Percentiles rank a stretch among this genome's conserved stretches.
Conservation (phyloP, 176 grass and related monocot species). For the Metroxylon sagu region DNA sequence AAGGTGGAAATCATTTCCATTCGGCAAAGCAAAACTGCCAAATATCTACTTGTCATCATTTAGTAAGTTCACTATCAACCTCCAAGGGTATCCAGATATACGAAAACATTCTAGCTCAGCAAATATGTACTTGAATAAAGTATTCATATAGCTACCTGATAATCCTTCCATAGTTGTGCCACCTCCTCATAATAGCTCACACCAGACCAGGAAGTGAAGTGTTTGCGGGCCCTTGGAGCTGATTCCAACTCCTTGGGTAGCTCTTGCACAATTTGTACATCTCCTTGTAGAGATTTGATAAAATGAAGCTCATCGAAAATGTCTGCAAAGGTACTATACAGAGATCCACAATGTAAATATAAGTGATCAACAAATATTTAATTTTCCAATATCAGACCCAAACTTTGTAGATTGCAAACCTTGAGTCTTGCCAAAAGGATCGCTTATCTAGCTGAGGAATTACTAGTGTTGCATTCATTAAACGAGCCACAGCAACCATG, state of each 20-base stretch:
- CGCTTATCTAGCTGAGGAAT: slow-evolving; percentile 88
- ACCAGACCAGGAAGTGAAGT: slow-evolving; percentile 92
- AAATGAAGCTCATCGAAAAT: slow-evolving; percentile 78
- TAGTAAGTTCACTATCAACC: too few species aligned
- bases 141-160: slow-evolving; percentile 51
- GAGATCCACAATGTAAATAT: neutral
- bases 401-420: slow-evolving; percentile 25
- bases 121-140: too few species aligned
- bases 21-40: too few species aligned
- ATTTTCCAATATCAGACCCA: neutral
- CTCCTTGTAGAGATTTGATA: slow-evolving; percentile 72
- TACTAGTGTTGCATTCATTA: slow-evolving; percentile 92
- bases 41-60: too few species aligned
- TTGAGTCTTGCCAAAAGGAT: slow-evolving; percentile 96
- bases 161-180: slow-evolving; percentile 69
- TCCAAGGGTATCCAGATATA: too few species aligned
- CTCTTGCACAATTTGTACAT: slow-evolving; percentile 56
- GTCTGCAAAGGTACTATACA: slow-evolving; percentile 66
- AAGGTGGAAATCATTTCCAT: too few species aligned
- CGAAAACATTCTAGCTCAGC: too few species aligned
- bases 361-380: neutral
- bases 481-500: slow-evolving; percentile 86
- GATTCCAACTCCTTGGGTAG: slow-evolving; percentile 66
- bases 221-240: slow-evolving; percentile 64
- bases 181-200: slow-evolving; percentile 65